Evolutionary conservation across 257 asterid species (phyloP), one percentile per base, ranked within the genome.

Genomic region (Scutellaria minor): DNA sequence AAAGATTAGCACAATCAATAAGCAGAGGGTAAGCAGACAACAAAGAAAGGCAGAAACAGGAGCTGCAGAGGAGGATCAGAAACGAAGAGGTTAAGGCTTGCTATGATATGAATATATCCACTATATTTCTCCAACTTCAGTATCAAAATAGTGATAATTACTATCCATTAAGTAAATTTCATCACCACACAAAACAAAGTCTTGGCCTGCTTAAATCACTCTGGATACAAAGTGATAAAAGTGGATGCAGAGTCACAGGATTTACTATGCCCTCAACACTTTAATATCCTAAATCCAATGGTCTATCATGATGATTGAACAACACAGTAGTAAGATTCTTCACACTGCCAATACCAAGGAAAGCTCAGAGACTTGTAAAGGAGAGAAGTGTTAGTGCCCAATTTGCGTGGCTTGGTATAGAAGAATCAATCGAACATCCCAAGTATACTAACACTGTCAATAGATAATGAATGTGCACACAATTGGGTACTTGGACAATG

Each of bases 381-480:
- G 31, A 66, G 57, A 44, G 40, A 48, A 22, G 57, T 8, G 11
- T n/a, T n/a, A 0, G 4, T 6, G 48, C 11, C 12, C 52, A 6
- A 5, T 11, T 72, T 42, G 3, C 5, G 37, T 53, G 9, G 37
- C 62, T 31, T 35, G 40, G 14, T 15, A 53, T 20, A 13, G 31
- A 61, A 7, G 51, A 42, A 39, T 53, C n/a, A 44, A 53, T 22
- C 11, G 35, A 9, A 24, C 5, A 44, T 60, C 64, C 57, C 5
- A 63, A 52, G 2, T 53, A 42, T 27, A 24, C 6, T 5, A 52
- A 47, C 35, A 52, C n/a, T 20, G 40, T 74, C 1, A 48, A 65
- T 27, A 47, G 27, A 50, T 22, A 4, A 75, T n/a, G 74, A 48
- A 47, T 15, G 46, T 46, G 46, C 39, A 66, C 69, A 75, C 31